Conservation (phyloP, 257 asterid species). For the Solanum pennellii region DNA sequence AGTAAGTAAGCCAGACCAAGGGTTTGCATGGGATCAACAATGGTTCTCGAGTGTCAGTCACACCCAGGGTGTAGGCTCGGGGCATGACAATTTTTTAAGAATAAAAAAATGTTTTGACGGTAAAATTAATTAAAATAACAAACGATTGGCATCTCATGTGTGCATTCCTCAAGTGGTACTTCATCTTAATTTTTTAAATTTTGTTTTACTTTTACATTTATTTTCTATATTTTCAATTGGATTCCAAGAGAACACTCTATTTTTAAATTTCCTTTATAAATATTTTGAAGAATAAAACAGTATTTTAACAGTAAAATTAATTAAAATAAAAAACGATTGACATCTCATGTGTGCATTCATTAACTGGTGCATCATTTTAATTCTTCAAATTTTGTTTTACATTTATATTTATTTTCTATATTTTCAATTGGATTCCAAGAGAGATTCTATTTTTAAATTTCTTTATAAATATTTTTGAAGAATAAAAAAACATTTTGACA, state of each 20-base stretch:
- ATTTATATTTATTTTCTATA: too few relatives aligned
- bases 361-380: neutral
- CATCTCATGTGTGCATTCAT: neutral
- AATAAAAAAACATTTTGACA: neutral
- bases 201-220: neutral
- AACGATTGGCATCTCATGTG: neutral
- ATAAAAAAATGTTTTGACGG: too few relatives aligned
- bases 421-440: neutral
- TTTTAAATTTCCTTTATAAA: too few relatives aligned
- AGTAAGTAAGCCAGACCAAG: too few relatives aligned
- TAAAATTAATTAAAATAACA: too few relatives aligned
- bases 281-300: neutral
- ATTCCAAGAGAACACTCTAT: neutral
- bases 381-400: too few relatives aligned
- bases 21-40: too few relatives aligned
- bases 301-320: neutral
- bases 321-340: neutral
- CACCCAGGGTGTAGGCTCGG: too few relatives aligned
- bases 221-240: neutral
- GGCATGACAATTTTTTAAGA: neutral
- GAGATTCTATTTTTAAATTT: too few relatives aligned
- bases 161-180: neutral
- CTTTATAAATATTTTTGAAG: neutral
- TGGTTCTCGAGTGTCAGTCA: too few relatives aligned
- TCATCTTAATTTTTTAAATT: neutral